Evolutionary conservation across 1,284 basidiomycete species (phyloP).

Genomic region (Leccinum subrobustum): DNA sequence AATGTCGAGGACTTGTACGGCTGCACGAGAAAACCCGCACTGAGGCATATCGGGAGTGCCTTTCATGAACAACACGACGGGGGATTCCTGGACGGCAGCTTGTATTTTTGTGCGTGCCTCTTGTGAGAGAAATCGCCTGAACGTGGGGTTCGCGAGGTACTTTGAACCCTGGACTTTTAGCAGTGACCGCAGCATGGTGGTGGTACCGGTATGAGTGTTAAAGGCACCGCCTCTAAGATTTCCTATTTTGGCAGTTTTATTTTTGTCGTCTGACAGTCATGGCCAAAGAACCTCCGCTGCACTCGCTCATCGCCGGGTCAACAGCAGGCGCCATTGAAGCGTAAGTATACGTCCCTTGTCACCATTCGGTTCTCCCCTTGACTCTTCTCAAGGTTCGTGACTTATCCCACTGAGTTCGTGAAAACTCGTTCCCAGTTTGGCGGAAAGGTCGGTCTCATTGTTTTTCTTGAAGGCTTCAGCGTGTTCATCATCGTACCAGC

Average conservation of each 20-base stretch:
- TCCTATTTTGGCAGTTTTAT: background rate
- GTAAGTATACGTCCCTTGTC: constrained; percentile 43
- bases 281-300: constrained; percentile 33
- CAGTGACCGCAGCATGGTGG: background rate
- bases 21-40: constrained; percentile 95
- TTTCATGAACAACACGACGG: constrained; percentile 87
- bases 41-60: constrained; percentile 83
- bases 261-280: background rate
- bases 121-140: constrained; percentile 44
- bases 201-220: background rate
- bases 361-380: background rate
- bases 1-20: constrained; percentile 87
- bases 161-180: background rate
- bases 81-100: constrained; percentile 51
- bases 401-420: constrained; percentile 93
- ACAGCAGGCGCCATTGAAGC: constrained; percentile 93
- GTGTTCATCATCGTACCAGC: constrained; percentile 12
- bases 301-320: constrained; percentile 87
- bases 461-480: background rate
- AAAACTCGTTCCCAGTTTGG: constrained; percentile 85
- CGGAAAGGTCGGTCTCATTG: constrained; percentile 53
- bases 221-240: background rate
- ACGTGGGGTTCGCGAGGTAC: constrained; percentile 3
- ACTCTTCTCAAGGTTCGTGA: constrained; percentile 58
- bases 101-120: constrained; percentile 41